These are phyloP conservation scores for Agaricus sinodeliciosus DNA, from an alignment of 768 basidiomycete genomes.

Conservation along the genomic window DNA sequence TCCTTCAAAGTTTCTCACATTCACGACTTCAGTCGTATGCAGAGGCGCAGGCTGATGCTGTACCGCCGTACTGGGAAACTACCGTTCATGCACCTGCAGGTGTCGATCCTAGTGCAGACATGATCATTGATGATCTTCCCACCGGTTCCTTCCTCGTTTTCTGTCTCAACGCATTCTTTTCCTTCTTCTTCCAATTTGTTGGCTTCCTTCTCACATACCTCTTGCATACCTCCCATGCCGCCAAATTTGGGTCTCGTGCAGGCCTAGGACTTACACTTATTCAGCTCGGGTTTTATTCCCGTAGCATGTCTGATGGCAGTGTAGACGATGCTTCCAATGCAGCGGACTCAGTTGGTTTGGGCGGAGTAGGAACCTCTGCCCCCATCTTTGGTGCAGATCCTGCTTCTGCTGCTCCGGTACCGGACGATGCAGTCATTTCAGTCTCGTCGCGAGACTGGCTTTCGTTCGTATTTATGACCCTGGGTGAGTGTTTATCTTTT, in stretches of 20 bases:
- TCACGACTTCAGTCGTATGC: constrained; percentile 62
- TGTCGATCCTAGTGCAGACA: constrained; percentile 38
- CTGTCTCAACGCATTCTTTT: constrained; percentile 72
- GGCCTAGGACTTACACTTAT: constrained; percentile 95
- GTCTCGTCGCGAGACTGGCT: constrained; percentile 77
- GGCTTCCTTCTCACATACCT: constrained; percentile 92
- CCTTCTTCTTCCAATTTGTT: constrained; percentile 96
- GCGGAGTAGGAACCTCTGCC: neutral
- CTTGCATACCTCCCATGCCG: constrained; percentile 87
- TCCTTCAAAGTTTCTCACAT: neutral
- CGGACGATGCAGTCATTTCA: constrained; percentile 21
- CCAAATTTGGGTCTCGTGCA: constrained; percentile 88
- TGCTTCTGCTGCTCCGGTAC: constrained; percentile 16
- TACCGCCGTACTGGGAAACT: constrained; percentile 96
- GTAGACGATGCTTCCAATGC: constrained; percentile 9
- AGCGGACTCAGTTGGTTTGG: neutral
- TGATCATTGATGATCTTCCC: constrained; percentile 91
- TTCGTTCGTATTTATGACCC: constrained; percentile 85
- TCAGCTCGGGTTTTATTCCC: constrained; percentile 82
- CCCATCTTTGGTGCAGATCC: constrained; percentile 6
- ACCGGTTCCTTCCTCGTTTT: constrained; percentile 75
- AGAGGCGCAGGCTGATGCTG: constrained; percentile 82
- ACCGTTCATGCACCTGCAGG: constrained; percentile 77
- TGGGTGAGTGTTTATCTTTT: constrained; percentile 41
- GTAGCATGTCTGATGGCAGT: constrained; percentile 27